Evolutionary conservation across 2,329 filamentous ascomycete genomes (phyloP), one percentile per base, ranked within the genome.

Genomic region (Didymella pinodella): DNA sequence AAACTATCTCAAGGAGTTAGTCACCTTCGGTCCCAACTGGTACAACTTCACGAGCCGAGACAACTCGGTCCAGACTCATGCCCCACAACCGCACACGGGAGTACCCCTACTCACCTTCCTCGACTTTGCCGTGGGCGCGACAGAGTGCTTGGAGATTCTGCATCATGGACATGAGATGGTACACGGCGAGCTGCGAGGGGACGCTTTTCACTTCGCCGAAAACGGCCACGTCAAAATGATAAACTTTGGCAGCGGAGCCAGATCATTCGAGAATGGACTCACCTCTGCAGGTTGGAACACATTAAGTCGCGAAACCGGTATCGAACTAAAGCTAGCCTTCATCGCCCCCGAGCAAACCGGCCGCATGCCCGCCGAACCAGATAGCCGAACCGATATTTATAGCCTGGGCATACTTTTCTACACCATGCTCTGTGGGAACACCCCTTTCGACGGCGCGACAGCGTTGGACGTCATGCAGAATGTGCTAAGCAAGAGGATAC

Each of bases 301-400:
- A 0, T 79, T 97, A 10, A 94, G 91, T 12, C 89, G 90, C 59
- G 91, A 97, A 74, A 79, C 93, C 7, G 93, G 93, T 2, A 91
- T 93, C 40, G 93, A 92, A 78, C 89, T 93, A 72, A 97, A 96
- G 77, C 82, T 98, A 20, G 87, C 93, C 50, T 97, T 92, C 73
- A 96, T 97, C 73, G 94, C 93, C 46, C 93, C 94, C 0, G 94
- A 98, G 74, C 94, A 97, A 80, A 97, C 94, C 2, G 94, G 94
- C 14, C 88, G 94, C 20, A 90, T 97, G 85, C 91, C 93, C 2
- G 92, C 91, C 3, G 93, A 97, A 75, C 94, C 94, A 1, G 94
- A 97, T 77, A 72, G 69, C 29, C 86, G 94, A 40, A 97, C 94
- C 16, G 94, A 98, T 76, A 96, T 97, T 31, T 97, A 97, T 79